Evolutionary conservation across 108 stramenopile genomes (phyloP), one percentile per base, ranked within the genome.

Genomic region (Cyclotella sp.): DNA sequence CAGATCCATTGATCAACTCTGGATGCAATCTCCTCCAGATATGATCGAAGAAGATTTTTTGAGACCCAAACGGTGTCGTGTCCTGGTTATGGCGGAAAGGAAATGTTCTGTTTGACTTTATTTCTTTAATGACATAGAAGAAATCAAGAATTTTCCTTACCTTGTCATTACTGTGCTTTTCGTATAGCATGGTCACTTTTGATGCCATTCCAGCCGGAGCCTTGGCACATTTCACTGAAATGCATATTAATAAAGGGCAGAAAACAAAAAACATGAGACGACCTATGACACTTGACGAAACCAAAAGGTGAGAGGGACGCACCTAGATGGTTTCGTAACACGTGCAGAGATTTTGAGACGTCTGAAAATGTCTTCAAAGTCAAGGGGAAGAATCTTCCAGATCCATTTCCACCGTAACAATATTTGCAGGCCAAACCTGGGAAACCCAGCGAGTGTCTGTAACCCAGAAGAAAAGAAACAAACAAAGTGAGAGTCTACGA

Each of bases 161-260:
- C 81, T 91, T 87, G 76, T 94, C 87, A 47, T 89, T 85, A 46
- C 89, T 82, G 70, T 94, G 93, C 14, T 58, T 55, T 12, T 79
- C 85, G 28, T 86, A 87, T 9, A 89, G 75, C 18, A 65, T 79
- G 30, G 65, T 82, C n/a, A 94, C 73, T 29, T 52, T 81, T 12
- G 81, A 77, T 11, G 88, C 83, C 58, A 91, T 73, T 52, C 90
- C 91, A 44, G 57, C 69, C 4, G 93, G 93, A 70, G 87, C 89
- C 69, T 91, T 91, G 65, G 89, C 82, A 39, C 82, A 83, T 46
- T 79, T 78, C 13, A 78, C 44, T 42, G 21, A 21, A 14, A 14
- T 21, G 26, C 26, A 28, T 27, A 26, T 1, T 2, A 58, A 26
- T 58, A 5, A 58, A 14, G 26, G 1, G 13, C 13, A 21, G 24